A percentile compares a stretch with the other conserved stretches of the same genome.
phyloP scores from a whole-genome alignment of 2,329 filamentous ascomycete genomes.

The Colletotrichum plurivorum region DNA sequence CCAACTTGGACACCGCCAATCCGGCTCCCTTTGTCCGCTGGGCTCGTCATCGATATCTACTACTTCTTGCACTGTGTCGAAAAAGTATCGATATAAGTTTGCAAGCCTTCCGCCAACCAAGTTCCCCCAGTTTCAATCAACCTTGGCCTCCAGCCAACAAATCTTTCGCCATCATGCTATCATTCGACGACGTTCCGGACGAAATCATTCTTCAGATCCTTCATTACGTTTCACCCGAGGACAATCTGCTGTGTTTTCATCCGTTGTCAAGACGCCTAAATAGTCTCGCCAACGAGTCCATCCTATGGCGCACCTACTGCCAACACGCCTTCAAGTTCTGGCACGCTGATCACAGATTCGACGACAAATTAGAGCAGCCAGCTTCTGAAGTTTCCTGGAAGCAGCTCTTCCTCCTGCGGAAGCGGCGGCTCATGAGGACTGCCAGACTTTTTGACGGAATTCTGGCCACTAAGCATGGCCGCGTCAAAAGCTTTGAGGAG shows the following conservation, averaged over 20 bases:
- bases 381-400: conserved; percentile 81
- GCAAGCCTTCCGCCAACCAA: neutral
- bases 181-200: conserved; percentile 74
- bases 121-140: neutral
- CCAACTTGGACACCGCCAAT: neutral
- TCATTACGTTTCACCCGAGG: conserved; percentile 70
- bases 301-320: conserved; percentile 88
- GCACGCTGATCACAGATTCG: conserved; percentile 75
- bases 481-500: conserved; percentile 77
- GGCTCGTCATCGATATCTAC: neutral
- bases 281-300: conserved; percentile 76
- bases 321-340: conserved; percentile 79
- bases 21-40: neutral
- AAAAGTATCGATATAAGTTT: conserved; percentile 20
- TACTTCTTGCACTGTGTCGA: neutral
- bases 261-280: conserved; percentile 74
- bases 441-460: conserved; percentile 75
- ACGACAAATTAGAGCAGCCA: conserved; percentile 65
- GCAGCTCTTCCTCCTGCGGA: conserved; percentile 71
- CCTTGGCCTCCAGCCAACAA: neutral
- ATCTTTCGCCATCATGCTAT: conserved; percentile 46
- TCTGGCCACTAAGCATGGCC: conserved; percentile 77
- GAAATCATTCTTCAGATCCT: conserved; percentile 89
- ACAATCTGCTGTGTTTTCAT: conserved; percentile 64
- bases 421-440: conserved; percentile 65